Conservation (phyloP, 352 stramenopile genomes). For the Phytophthora constricta region DNA sequence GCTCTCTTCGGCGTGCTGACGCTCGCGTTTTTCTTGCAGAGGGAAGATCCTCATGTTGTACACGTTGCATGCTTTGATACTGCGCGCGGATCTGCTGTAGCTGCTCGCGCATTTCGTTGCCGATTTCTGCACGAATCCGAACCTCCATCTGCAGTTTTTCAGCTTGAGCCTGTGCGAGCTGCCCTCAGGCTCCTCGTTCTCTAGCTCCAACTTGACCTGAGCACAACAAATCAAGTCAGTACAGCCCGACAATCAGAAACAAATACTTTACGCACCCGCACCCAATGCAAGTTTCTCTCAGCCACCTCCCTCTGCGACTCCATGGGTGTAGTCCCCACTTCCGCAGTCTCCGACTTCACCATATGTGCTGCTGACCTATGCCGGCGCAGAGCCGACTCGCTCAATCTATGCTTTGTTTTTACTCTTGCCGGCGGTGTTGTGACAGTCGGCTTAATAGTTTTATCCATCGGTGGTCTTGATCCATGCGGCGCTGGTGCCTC, state of each 20-base stretch:
- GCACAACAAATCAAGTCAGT: background rate
- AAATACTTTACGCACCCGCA: background rate
- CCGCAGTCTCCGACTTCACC: constrained; percentile 24
- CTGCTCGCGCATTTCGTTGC: constrained; percentile 73
- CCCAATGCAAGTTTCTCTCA: constrained; percentile 38
- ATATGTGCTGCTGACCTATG: constrained; percentile 1
- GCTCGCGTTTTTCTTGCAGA: constrained; percentile 50
- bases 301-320: constrained; percentile 34
- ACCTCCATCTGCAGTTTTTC: constrained; percentile 72
- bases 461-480: constrained; percentile 10
- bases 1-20: constrained; percentile 52
- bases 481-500: constrained; percentile 17
- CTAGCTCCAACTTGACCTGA: constrained; percentile 54
- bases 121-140: constrained; percentile 66
- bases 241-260: background rate
- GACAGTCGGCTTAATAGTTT: constrained; percentile 12
- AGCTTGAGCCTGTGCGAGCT: constrained; percentile 55
- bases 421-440: constrained; percentile 5
- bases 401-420: constrained; percentile 23
- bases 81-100: constrained; percentile 68
- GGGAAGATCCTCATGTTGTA: constrained; percentile 40
- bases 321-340: constrained; percentile 39
- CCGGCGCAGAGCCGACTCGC: constrained; percentile 19
- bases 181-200: constrained; percentile 65
- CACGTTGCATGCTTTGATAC: constrained; percentile 52